Conservation (phyloP, 371 early-diverging fungal genomes). For the Neoconidiobolus thromboides region DNA sequence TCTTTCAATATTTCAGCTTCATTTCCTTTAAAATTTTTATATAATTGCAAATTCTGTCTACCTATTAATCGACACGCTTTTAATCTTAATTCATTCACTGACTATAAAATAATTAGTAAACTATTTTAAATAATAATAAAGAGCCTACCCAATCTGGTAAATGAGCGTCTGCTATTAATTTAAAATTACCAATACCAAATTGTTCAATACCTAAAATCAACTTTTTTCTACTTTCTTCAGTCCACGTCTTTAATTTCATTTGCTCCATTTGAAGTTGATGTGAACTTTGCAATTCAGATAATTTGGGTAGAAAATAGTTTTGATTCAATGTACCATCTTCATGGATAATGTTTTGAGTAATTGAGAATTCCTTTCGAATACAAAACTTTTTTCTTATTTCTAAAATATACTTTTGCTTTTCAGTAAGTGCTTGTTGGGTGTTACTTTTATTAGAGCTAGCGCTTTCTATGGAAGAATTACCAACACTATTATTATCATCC, state of each 20-base stretch:
- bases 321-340: conserved; percentile 70
- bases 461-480: too few species aligned
- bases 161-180: conserved; percentile 60
- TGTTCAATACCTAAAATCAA: conserved; percentile 65
- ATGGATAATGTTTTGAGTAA: conserved; percentile 59
- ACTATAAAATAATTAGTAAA: conserved; percentile 16
- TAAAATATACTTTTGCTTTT: conserved; percentile 58
- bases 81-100: conserved; percentile 63
- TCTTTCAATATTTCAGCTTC: conserved; percentile 45
- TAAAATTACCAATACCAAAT: conserved; percentile 74
- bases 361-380: conserved; percentile 55
- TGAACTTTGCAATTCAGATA: conserved; percentile 8
- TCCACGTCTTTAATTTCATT: conserved; percentile 44
- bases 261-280: conserved; percentile 13
- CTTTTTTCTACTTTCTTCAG: conserved; percentile 47
- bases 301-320: conserved; percentile 20
- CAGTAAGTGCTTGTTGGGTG: not conserved
- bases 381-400: conserved; percentile 64
- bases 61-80: conserved; percentile 71
- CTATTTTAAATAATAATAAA: not conserved
- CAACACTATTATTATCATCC: too few species aligned
- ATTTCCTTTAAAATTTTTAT: conserved; percentile 67
- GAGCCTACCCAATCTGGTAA: conserved; percentile 57
- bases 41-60: conserved; percentile 70
- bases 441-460: too few species aligned